Base-by-base conservation (phyloP, 2,329 filamentous ascomycete species). In the Emmonsiellopsis sp. region DNA sequence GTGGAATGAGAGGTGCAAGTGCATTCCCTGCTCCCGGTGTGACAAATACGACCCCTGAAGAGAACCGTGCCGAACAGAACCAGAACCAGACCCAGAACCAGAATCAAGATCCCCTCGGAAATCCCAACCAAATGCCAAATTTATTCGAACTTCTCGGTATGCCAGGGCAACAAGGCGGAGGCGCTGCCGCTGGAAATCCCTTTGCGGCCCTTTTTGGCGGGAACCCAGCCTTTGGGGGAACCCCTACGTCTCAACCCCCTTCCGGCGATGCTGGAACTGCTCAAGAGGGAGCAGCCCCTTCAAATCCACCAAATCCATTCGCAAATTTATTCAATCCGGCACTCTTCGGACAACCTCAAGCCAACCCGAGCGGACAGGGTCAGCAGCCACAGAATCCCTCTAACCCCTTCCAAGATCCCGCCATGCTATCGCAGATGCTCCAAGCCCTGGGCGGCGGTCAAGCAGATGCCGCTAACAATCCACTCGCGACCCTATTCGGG, bases 11-110 rank as follows among this genome's bases (percentile, higher is more conserved):
- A 49, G 76, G 71, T 52, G 74, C 70, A 54, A 74, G 72, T 42
- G 62, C 65, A 43, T 97, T 98, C 67, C 91, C 93, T 10, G 92
- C 92, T 49, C 93, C 93, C 2, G 93, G 93, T 7, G 84, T 86
- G 17, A 97, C 92, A 37, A 90, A 96, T 69, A 94, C 83, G 33
- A 95, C 90, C 2, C 84, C 82, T 1, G 70, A 74, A n/a, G 76
- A 75, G 57, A 66, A 71, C 61, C 63, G 65, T 34, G 61, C 60
- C 42, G 52, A 57, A 39, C 67, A 71, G 51, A 69, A 66, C 51
- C 67, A 69, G 52, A 62, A 64, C 44, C 21, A 27, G 21, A 27
- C 3, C 21, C 21, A 27, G 21, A 63, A 69, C 55, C 68, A 27
- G 21, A 63, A 69, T 55, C 68, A 68, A 55, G 69, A 66, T 60